These are phyloP conservation scores for Cryptosporidium xiaoi DNA, from an alignment of 169 alveolate genomes.

Conservation along the genomic window DNA sequence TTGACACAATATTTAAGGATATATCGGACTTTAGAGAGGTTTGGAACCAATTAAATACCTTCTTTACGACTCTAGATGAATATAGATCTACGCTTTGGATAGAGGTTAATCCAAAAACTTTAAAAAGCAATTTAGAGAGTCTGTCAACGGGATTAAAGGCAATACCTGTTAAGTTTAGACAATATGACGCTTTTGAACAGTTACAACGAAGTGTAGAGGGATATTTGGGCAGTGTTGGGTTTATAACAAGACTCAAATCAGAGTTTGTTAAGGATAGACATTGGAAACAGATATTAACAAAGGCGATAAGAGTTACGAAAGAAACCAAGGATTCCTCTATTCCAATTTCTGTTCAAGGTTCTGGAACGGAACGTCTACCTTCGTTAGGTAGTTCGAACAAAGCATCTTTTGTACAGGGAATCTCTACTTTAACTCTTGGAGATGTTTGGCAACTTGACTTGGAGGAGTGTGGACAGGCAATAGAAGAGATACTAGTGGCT, in stretches of 20 bases:
- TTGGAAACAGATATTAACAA: conserved; percentile 92
- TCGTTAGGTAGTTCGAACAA: conserved; percentile 18
- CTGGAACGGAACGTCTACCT: neutral
- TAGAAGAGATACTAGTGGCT: conserved; percentile 88
- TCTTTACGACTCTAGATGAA: conserved; percentile 59
- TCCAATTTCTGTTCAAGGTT: neutral
- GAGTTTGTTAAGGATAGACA: conserved; percentile 97
- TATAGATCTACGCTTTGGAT: conserved; percentile 84
- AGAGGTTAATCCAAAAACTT: conserved; percentile 86
- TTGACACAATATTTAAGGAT: conserved; percentile 88
- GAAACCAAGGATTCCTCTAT: neutral
- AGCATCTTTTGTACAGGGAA: conserved; percentile 19
- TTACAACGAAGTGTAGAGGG: conserved; percentile 82
- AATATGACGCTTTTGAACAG: conserved; percentile 94
- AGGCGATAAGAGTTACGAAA: conserved; percentile 68
- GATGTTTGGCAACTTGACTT: conserved; percentile 86
- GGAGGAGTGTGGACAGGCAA: conserved; percentile 6
- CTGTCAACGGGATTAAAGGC: conserved; percentile 87
- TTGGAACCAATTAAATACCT: conserved; percentile 89
- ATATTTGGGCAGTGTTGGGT: conserved; percentile 76
- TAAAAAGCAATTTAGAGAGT: conserved; percentile 87
- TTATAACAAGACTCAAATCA: conserved; percentile 89
- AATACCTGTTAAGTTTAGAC: conserved; percentile 87
- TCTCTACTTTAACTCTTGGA: conserved; percentile 89
- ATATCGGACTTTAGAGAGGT: conserved; percentile 87